Base-by-base conservation (phyloP, 768 basidiomycete genomes). In the Harrya chromipes region DNA sequence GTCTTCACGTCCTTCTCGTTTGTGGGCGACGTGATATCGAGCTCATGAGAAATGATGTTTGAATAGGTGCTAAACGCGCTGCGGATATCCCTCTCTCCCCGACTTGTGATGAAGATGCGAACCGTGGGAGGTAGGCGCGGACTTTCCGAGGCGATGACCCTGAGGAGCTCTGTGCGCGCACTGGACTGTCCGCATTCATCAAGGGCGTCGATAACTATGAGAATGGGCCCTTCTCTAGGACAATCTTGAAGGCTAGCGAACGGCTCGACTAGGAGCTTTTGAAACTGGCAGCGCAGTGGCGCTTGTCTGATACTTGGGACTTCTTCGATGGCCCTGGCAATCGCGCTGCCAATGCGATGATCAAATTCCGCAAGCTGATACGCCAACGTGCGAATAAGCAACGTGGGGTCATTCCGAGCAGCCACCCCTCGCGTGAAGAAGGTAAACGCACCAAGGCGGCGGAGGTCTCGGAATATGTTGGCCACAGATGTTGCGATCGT, bases 401-500 rank as follows among this genome's bases (percentile, higher is more conserved):
- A 8, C 2, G 58, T 37, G 4, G 70, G 59, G 20, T 72, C 61
- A 7, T 57, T 67, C 4, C 65, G 55, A 45, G 58, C 50, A 2
- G 56, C 57, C 4, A 69, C 43, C 12, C 63, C 59, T 14, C 71
- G 62, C n/a, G 63, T 57, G 55, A 72, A 71, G 38, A 72, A 69
- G 4, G 56, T 27, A 43, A 69, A 72, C 2, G 71, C 67, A 8
- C 72, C 70, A 6, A 72, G 72, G 27, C 64, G 66, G 12, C 62
- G 62, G 6, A 64, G 49, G 1, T 68, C 56, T n/a, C 63, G 55
- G 23, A 66, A 67, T 23, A 70, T 40, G 44, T 67, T 63, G 31
- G 70, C 70, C 12, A 71, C 47, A 0, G 72, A 72, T 0, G 65
- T 72, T 5, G 70, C 46, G 19, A 72, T 55, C 2, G 70, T 63